Base-by-base conservation (phyloP, 2,329 filamentous ascomycete genomes). In the Calonectria pauciramosa region DNA sequence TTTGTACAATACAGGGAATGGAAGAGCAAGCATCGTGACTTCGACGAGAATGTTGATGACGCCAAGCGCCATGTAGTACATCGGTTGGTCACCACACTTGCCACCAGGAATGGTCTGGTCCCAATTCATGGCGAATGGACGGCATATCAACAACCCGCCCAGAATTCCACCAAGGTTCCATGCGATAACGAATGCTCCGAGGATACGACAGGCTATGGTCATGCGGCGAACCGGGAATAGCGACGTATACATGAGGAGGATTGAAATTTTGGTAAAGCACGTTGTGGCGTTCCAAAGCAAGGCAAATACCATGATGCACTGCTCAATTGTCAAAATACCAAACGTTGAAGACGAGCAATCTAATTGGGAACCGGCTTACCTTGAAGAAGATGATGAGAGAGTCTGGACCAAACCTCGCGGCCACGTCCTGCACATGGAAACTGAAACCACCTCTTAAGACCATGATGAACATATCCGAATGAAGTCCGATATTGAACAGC, bases 271-370 rank as follows among this genome's bases (percentile, higher is more conserved):
- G 20, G 54, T 60, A 16, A 60, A 60, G 11, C 54, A 60, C 4
- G 54, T 60, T 9, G 54, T 60, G 23, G 54, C 54, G 32, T 60
- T 60, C 54, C 54, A 60, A 23, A 60, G 32, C 32, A 60, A 26
- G 20, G 54, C 54, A 8, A 60, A 60, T 36, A 60, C 54, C 54
- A 60, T 60, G 32, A 60, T 60, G 32, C 54, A 60, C 54, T 60
- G 5, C n/a, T 4, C 9, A 14, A 14, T 7, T 38, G 54, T 60
- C n/a, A 60, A 36, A 34, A 38, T 4, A 26, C 32, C 6, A 23
- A 34, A 23, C 30, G 20, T 5, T 5, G 32, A 14, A 56, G 7
- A 23, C 8, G 26, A 3, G 4, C 9, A 3, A n/a, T 34, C 32
- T 13, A 23, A 32, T 2, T 36, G 30, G 54, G 1, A 23, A 14